Percentiles rank a stretch among this genome's conserved stretches.
Evolutionary conservation across 805 yeast genomes (phyloP).

Genomic region (Ogataea paraovalis): DNA sequence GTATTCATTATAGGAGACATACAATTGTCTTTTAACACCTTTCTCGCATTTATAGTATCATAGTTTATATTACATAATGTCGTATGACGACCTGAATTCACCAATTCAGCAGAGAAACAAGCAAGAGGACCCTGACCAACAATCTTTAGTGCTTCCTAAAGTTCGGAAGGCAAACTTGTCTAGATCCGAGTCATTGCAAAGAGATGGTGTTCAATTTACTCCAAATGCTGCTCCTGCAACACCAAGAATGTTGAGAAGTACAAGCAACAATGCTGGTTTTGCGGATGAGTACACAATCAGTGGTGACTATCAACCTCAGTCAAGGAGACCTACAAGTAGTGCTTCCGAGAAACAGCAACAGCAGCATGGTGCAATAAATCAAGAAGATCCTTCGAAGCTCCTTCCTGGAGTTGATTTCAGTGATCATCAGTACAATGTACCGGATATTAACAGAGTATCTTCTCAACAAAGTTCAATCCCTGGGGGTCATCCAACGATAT

Average conservation of each 20-base stretch:
- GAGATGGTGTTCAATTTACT: conserved; percentile 7
- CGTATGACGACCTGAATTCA: neutral
- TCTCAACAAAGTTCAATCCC: neutral
- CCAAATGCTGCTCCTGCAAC: conserved; percentile 55
- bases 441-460: conserved; percentile 7
- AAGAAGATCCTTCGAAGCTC: conserved; percentile 11
- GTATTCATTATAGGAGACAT: too few relatives aligned
- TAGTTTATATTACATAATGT: neutral
- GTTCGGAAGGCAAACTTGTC: conserved; percentile 20
- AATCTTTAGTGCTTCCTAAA: conserved; percentile 20
- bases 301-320: conserved; percentile 17
- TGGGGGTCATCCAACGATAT: neutral
- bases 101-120: neutral
- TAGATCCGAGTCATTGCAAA: conserved; percentile 19
- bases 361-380: too few relatives aligned
- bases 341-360: conserved; percentile 14
- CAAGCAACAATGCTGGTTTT: conserved; percentile 32
- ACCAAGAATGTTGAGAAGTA: conserved; percentile 63
- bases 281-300: conserved; percentile 24
- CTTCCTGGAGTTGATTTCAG: conserved; percentile 27
- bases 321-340: conserved; percentile 16
- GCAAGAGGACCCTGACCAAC: conserved; percentile 4
- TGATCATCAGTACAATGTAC: conserved; percentile 6
- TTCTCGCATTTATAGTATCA: neutral
- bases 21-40: too few relatives aligned